Conservation (phyloP, 441 rosid genomes). For the Euphorbia schlechtendalii region DNA sequence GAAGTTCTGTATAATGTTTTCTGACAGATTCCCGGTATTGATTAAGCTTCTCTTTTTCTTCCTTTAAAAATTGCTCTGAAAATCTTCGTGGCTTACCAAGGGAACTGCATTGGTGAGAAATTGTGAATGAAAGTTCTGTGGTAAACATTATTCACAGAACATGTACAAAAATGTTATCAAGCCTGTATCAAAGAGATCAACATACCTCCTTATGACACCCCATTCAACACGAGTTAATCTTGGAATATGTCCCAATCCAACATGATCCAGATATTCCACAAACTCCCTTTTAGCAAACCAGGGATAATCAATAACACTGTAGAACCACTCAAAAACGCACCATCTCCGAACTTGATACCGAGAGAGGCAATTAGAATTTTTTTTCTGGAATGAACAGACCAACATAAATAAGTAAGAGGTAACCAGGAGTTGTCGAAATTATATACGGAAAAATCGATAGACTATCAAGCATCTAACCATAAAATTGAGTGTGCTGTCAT, state of each 20-base stretch:
- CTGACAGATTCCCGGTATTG: conserved; percentile 92
- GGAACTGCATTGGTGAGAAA: conserved; percentile 56
- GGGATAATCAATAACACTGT: too few relatives aligned
- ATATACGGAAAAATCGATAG: conserved; percentile 7
- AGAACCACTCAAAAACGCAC: conserved; percentile 95
- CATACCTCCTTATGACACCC: conserved; percentile 95
- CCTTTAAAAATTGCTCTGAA: conserved; percentile 72
- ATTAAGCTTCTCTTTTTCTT: conserved; percentile 82
- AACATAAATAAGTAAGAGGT: conserved; percentile 14
- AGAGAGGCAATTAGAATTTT: conserved; percentile 63
- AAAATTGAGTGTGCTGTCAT: conserved; percentile 27
- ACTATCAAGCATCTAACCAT: conserved; percentile 44
- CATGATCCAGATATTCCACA: conserved; percentile 84
- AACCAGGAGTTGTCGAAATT: neutral
- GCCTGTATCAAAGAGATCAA: conserved; percentile 10
- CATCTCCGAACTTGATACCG: conserved; percentile 58
- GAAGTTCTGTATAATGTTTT: conserved; percentile 77
- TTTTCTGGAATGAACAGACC: conserved; percentile 49
- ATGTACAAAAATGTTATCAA: neutral
- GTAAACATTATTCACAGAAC: conserved; percentile 10
- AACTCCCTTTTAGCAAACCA: conserved; percentile 97
- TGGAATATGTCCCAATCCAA: conserved; percentile 86
- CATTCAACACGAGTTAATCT: conserved; percentile 95
- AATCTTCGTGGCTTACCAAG: conserved; percentile 99
- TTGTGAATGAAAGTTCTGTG: conserved; percentile 11